Evolutionary conservation across 2,329 filamentous ascomycete species (phyloP), one percentile per base, ranked within the genome.

Genomic region (Fusarium metavorans): DNA sequence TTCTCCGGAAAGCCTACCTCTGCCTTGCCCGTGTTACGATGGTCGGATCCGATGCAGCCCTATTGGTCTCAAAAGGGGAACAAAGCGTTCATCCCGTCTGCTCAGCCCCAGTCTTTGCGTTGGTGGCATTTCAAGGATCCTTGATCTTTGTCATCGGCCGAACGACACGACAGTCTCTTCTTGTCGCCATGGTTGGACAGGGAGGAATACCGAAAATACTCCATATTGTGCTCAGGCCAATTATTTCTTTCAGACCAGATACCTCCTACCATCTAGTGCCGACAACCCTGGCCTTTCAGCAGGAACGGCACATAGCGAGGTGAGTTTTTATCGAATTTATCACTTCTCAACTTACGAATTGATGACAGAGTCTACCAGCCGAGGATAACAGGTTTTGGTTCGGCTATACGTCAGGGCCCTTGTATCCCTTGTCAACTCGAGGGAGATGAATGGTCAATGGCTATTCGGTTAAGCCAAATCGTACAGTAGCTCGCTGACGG

Each of bases 381-480:
- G 30, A 45, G 41, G 56, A 57, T 39, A 25, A 20, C 52, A 23
- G 27, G 16, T 37, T 64, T 45, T 56, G 20, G 52, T 23, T 41
- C 68, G 25, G 41, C 56, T 43, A 35, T 52, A 63, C 25, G 39
- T 13, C 37, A 63, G 30, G 39, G 56, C 45, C 39, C 16, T 27
- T 25, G 27, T 32, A 16, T 64, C 48, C 39, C 41, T 61, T 59
- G 37, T 45, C 57, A n/a, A 32, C 37, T 50, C 48, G 48, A 41
- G 34, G 37, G 20, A 37, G 56, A 30, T 63, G 59, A 64, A 30
- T 66, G 69, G 63, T 54, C 56, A 48, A 67, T 65, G 8, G 30
- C 30, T 39, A 27, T 48, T 35, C 50, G 45, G 59, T 48, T 60
- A 66, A 39, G 41, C 41, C 18, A 61, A 50, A 59, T 59, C 37